Evolutionary conservation across 345 rosid genomes (phyloP).

Genomic region (Melaleuca quinquenervia): DNA sequence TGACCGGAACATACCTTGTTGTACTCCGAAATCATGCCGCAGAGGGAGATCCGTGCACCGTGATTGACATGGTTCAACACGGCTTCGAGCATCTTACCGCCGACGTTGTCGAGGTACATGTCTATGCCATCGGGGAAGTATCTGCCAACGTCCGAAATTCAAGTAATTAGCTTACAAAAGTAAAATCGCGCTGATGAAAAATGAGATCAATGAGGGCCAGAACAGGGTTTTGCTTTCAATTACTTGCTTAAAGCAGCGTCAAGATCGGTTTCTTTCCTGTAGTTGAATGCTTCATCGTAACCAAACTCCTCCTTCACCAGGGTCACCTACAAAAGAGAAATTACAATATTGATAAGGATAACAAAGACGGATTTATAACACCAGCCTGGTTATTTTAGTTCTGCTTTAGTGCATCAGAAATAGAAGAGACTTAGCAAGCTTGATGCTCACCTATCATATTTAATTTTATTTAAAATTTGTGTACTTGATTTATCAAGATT

Average conservation of each 20-base stretch:
- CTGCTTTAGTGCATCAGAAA: background rate
- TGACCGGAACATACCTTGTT: constrained; percentile 13
- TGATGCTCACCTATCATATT: background rate
- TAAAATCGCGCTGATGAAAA: background rate
- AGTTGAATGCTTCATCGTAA: constrained; percentile 43
- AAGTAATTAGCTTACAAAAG: background rate
- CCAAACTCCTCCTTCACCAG: constrained; percentile 37
- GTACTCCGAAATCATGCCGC: constrained; percentile 43
- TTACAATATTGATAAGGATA: too few relatives aligned
- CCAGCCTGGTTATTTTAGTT: background rate
- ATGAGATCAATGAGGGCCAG: background rate
- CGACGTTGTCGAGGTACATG: constrained; percentile 38
- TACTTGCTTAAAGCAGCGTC: constrained; percentile 39
- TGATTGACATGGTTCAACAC: constrained; percentile 37
- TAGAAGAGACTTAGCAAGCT: background rate
- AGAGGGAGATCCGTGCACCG: constrained; percentile 16
- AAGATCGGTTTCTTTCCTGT: constrained; percentile 26
- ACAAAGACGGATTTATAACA: too few relatives aligned
- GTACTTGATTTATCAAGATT: background rate
- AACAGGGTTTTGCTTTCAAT: background rate
- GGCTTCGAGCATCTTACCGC: constrained; percentile 44
- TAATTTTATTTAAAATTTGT: background rate
- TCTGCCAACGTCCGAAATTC: constrained; percentile 2
- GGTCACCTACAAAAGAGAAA: constrained; percentile 9
- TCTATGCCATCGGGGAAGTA: constrained; percentile 37